Percentiles rank a stretch among this genome's conserved stretches.
phyloP scores from a whole-genome alignment of 176 grass and related monocot genomes.

The Neostapfia colusana region DNA sequence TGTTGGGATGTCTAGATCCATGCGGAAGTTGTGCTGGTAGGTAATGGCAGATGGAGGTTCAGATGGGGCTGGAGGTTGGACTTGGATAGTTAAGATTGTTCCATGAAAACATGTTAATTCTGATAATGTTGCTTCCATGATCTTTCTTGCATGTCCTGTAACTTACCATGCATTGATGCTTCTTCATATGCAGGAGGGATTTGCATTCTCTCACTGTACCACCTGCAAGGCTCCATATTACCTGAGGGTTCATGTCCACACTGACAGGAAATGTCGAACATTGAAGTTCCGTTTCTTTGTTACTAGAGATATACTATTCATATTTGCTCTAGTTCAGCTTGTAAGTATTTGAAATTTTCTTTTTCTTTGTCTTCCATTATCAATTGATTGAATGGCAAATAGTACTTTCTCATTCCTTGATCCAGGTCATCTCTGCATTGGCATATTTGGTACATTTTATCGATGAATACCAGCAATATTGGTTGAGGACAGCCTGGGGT shows the following conservation, averaged over 20 bases:
- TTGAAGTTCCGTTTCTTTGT: conserved; percentile 98
- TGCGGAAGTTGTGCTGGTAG: conserved; percentile 29
- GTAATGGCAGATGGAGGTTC: conserved; percentile 26
- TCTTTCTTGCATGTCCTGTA: not conserved
- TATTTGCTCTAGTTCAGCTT: conserved; percentile 89
- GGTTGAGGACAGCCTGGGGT: conserved; percentile 80
- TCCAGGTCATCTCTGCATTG: conserved; percentile 84
- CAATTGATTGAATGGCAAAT: conserved; percentile 26
- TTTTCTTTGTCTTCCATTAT: conserved; percentile 12
- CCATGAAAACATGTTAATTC: not conserved
- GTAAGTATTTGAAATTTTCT: conserved; percentile 46
- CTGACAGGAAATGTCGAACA: conserved; percentile 97
- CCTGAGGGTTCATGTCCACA: conserved; percentile 93
- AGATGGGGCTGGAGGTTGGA: conserved; percentile 10
- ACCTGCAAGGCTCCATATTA: conserved; percentile 99
- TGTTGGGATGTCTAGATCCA: conserved; percentile 46
- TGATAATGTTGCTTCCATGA: conserved; percentile 10
- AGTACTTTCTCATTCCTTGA: conserved; percentile 31
- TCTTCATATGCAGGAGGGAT: conserved; percentile 80
- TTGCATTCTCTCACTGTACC: conserved; percentile 99
- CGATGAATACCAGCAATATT: conserved; percentile 88
- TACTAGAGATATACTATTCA: conserved; percentile 96
- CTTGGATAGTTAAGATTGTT: conserved; percentile 21
- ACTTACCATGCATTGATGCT: conserved; percentile 14
- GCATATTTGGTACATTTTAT: conserved; percentile 89